Conservation (phyloP, 164 flowering plant species). For the Annona squamosa region DNA sequence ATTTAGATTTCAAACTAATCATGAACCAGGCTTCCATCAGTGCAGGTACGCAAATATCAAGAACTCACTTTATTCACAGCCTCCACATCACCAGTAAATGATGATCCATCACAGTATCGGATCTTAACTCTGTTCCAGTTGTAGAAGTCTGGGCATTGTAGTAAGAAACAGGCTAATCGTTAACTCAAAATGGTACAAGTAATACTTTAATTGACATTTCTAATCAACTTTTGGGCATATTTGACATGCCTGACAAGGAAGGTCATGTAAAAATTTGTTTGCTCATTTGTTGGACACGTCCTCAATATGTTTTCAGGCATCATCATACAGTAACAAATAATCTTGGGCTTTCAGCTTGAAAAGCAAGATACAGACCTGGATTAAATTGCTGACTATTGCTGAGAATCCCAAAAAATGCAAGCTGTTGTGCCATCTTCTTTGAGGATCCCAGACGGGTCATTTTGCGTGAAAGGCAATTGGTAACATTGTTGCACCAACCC, state of each 20-base stretch:
- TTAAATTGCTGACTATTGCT: conserved; percentile 44
- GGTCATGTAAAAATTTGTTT: too few species aligned
- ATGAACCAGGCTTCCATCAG: background rate
- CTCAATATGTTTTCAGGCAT: background rate
- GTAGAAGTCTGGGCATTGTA: conserved; percentile 42
- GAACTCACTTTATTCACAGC: conserved; percentile 20
- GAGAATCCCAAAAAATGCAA: conserved; percentile 74
- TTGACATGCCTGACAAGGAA: too few species aligned
- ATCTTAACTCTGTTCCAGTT: conserved; percentile 70
- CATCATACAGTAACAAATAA: background rate
- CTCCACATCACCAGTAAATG: conserved; percentile 70
- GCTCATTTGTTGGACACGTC: background rate
- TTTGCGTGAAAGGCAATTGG: conserved; percentile 56
- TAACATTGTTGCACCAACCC: conserved; percentile 89
- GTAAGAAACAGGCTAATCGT: background rate
- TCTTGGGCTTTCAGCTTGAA: background rate
- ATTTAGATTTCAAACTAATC: background rate
- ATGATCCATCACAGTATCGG: conserved; percentile 73
- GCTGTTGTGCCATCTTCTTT: conserved; percentile 39
- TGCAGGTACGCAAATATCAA: conserved; percentile 3
- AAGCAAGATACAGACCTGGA: conserved; percentile 41
- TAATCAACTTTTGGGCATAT: too few species aligned
- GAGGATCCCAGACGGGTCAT: conserved; percentile 71
- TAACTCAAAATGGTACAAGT: background rate
- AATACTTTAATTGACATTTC: too few species aligned